These are phyloP conservation scores for Xylaria curta DNA, from an alignment of 495 filamentous ascomycete species.

Conservation along the genomic window DNA sequence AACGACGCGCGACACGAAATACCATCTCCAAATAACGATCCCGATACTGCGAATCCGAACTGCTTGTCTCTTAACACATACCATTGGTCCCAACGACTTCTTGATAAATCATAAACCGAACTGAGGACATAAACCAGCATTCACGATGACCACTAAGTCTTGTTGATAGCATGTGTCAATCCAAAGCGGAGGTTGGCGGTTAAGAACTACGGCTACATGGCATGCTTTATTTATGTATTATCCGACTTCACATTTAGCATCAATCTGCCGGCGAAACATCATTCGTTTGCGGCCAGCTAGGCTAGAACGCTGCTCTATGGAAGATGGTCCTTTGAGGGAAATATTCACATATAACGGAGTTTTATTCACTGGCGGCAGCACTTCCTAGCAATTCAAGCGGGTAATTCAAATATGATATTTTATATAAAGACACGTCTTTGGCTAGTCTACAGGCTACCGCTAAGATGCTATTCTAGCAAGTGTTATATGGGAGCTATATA, in stretches of 20 bases:
- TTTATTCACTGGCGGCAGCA: background rate
- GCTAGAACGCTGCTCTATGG: background rate
- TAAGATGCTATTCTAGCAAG: background rate
- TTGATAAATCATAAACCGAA: background rate
- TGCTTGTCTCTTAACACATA: no score
- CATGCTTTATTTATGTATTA: constrained; percentile 8
- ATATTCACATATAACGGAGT: constrained; percentile 3
- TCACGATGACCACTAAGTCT: background rate
- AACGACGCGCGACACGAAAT: background rate
- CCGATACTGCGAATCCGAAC: background rate
- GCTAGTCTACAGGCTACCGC: background rate
- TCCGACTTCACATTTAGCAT: background rate
- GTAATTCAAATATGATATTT: background rate
- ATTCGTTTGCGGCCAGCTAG: background rate
- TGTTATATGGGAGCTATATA: background rate
- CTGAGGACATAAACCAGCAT: background rate
- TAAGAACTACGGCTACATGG: background rate
- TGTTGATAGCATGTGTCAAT: background rate
- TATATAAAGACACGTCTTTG: background rate
- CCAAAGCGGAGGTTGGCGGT: background rate
- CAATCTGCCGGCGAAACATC: background rate
- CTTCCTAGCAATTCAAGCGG: background rate
- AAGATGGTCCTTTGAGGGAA: background rate
- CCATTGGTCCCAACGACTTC: background rate
- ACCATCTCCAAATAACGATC: background rate